Percentiles rank a stretch among this genome's conserved stretches.
Evolutionary conservation across 805 yeast species (phyloP).

Genomic region (Candida silvicultrix): DNA sequence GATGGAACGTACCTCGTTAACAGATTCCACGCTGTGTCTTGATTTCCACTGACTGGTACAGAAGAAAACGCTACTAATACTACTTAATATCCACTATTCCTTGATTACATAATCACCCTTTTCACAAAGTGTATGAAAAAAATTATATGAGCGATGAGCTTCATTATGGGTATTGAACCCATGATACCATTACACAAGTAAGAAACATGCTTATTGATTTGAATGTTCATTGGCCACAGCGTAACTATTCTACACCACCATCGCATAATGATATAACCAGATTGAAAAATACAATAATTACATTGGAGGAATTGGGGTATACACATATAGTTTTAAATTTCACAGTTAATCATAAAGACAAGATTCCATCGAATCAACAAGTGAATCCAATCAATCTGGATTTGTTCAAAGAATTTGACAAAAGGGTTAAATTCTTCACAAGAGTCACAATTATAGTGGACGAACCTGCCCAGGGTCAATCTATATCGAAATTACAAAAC

Average conservation of each 20-base stretch:
- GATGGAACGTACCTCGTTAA: no score
- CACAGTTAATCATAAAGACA: slow-evolving; percentile 41
- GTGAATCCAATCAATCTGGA: slow-evolving; percentile 36
- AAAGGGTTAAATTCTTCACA: slow-evolving; percentile 46
- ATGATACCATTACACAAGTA: no score
- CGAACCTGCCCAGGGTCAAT: slow-evolving; percentile 74
- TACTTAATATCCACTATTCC: no score
- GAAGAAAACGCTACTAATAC: no score
- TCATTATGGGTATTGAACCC: no score
- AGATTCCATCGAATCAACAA: slow-evolving; percentile 42
- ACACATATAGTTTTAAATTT: slow-evolving; percentile 74
- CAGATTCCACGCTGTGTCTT: no score
- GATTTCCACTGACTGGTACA: no score
- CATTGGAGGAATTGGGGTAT: slow-evolving; percentile 59
- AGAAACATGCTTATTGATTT: slow-evolving; percentile 58
- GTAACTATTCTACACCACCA: slow-evolving; percentile 37
- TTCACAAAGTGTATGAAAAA: no score
- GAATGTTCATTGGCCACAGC: slow-evolving; percentile 69
- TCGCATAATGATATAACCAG: slow-evolving; percentile 34
- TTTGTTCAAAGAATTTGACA: slow-evolving; percentile 17
- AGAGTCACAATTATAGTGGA: slow-evolving; percentile 72
- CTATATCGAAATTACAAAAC: slow-evolving; percentile 33
- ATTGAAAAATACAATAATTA: slow-evolving; percentile 44
- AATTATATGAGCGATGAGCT: no score
- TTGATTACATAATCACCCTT: no score